Evolutionary conservation across 2,329 filamentous ascomycete species (phyloP).

Genomic region (Lachnellula cervina): DNA sequence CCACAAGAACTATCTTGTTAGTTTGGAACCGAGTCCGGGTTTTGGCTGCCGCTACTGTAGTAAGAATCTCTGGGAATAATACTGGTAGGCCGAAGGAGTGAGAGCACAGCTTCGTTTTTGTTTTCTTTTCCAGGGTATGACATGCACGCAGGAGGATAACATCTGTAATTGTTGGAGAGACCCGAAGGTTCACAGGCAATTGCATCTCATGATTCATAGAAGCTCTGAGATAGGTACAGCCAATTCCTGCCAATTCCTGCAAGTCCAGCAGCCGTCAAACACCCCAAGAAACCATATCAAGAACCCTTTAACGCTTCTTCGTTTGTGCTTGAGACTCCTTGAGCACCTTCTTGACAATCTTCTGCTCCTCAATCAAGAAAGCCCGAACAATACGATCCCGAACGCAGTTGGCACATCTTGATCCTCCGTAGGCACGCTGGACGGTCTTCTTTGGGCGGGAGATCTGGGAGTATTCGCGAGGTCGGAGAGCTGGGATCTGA

Average conservation of each 20-base stretch:
- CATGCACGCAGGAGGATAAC: background rate
- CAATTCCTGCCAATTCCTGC: slow-evolving; percentile 31
- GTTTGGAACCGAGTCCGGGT: too few species aligned
- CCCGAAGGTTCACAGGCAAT: slow-evolving; percentile 15
- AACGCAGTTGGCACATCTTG: slow-evolving; percentile 97
- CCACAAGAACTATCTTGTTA: too few species aligned
- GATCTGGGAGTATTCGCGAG: slow-evolving; percentile 94
- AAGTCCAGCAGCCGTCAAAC: slow-evolving; percentile 30
- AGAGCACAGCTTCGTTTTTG: too few species aligned
- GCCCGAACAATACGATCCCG: slow-evolving; percentile 96
- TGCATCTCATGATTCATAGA: slow-evolving; percentile 27
- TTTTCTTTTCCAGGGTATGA: background rate
- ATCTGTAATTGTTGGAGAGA: background rate
- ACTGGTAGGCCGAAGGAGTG: too few species aligned
- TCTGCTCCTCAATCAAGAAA: slow-evolving; percentile 99
- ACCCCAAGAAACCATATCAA: slow-evolving; percentile 30
- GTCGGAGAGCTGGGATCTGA: slow-evolving; percentile 91
- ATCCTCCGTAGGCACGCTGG: slow-evolving; percentile 96
- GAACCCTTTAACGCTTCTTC: slow-evolving; percentile 35
- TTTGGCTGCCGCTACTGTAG: too few species aligned
- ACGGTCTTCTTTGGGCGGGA: slow-evolving; percentile 99
- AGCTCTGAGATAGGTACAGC: slow-evolving; percentile 33
- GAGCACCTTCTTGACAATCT: slow-evolving; percentile 99
- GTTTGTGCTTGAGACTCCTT: slow-evolving; percentile 89
- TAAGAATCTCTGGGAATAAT: too few species aligned